Base-by-base conservation (phyloP, 805 yeast species). In the Zygoascus bituminiphila region DNA sequence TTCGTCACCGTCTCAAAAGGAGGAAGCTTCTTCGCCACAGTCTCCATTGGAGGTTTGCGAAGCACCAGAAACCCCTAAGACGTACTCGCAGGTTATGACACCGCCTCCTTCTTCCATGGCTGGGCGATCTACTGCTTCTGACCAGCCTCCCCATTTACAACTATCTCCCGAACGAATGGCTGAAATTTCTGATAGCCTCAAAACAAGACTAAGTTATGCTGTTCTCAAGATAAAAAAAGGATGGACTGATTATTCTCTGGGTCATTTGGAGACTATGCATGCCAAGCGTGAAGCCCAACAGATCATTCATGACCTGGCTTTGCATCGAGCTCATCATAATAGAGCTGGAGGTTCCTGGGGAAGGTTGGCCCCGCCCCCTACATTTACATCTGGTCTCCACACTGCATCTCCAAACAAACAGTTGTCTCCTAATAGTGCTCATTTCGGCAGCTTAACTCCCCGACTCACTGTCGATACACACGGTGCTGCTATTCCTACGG, bases 191-290 rank as follows among this genome's bases (percentile, higher is more conserved):
- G 44, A 41, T 12, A 24, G 35, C 15, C 41, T 57, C 37, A 46
- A 52, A 20, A 54, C 49, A 21, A 47, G 50, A 29, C 41, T 49
- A 19, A 26, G 49, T 15, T 55, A 42, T 39, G 56, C 55, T n/a
- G 43, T 51, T 23, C 20, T 49, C 25, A 51, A 54, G 44, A 37
- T 53, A 9, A 50, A 49, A 23, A 51, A 46, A 9, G 54, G 55
- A 9, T 51, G 54, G 54, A 47, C 54, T 5, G 45, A 39, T 19
- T 47, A 49, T 42, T 42, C 54, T 17, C 31, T 52, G 23, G 49
- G 46, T 17, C 49, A 52, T 21, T 38, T 52, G 20, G 55, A 52
- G 33, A 25, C 33, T 5, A 33, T 37, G 15, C 38, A 44, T 22
- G 35, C 42, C 7, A n/a, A 33, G 6, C 21, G 29, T 12, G 42